A percentile compares a stretch with the other conserved stretches of the same genome.
Evolutionary conservation across 306 rosid species (phyloP).

Genomic region (Ormosia semicastrata): DNA sequence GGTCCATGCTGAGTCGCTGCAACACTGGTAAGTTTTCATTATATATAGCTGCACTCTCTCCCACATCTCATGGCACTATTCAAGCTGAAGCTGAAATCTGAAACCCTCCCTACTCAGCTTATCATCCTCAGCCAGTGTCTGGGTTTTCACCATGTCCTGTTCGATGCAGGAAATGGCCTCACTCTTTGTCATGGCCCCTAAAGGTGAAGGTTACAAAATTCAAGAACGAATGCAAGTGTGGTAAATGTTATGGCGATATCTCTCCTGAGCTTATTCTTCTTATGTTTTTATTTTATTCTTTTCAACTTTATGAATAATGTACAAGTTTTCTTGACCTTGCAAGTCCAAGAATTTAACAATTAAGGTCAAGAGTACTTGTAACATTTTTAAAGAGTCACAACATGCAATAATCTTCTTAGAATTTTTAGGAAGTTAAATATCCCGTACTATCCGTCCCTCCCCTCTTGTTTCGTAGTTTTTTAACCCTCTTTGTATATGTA

Average conservation of each 20-base stretch:
- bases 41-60: slow-evolving; percentile 31
- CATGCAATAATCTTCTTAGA: neutral
- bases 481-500: neutral
- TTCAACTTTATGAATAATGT: slow-evolving; percentile 31
- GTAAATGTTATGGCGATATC: slow-evolving; percentile 63
- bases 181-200: slow-evolving; percentile 11
- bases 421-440: neutral
- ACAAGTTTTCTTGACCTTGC: slow-evolving; percentile 99
- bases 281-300: neutral
- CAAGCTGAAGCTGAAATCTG: neutral
- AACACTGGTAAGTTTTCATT: slow-evolving; percentile 11
- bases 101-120: neutral
- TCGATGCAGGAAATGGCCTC: neutral
- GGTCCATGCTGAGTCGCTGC: slow-evolving; percentile 4
- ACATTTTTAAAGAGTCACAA: neutral
- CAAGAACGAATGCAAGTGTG: neutral
- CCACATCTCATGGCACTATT: slow-evolving; percentile 31
- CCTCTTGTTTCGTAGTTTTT: slow-evolving; percentile 22
- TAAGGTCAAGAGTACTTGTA: neutral
- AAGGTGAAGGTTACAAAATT: neutral
- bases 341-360: slow-evolving; percentile 35
- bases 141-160: neutral
- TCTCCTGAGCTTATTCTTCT: slow-evolving; percentile 88
- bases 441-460: slow-evolving; percentile 30
- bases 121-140: neutral